A percentile compares a stretch with the other conserved stretches of the same genome.
Conservation (phyloP, 192 early-diverging fungal genomes). For the Backusella macrospora region DNA sequence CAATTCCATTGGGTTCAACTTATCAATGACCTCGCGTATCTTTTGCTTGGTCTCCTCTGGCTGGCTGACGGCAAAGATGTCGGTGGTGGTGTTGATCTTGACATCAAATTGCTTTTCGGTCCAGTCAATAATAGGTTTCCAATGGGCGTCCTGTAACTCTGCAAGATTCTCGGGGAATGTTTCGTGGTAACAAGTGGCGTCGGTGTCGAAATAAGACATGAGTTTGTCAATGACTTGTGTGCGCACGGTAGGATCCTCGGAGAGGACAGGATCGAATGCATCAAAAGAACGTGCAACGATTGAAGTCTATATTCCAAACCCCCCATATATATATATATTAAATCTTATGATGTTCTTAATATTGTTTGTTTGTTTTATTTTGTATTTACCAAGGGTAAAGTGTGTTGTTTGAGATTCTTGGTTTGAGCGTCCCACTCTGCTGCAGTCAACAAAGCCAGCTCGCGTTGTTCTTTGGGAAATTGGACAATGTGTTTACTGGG, state of each 20-base stretch:
- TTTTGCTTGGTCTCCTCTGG: conserved; percentile 56
- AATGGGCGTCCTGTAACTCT: conserved; percentile 76
- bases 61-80: conserved; percentile 74
- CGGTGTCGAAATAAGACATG: conserved; percentile 83
- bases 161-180: conserved; percentile 78
- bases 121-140: conserved; percentile 83
- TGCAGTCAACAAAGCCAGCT: conserved; percentile 83
- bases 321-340: neutral
- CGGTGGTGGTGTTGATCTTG: conserved; percentile 70
- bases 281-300: conserved; percentile 86
- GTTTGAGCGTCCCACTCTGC: conserved; percentile 95
- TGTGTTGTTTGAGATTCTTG: conserved; percentile 76
- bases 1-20: conserved; percentile 71
- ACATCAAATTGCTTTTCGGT: conserved; percentile 64
- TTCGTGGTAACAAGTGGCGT: conserved; percentile 88
- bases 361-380: neutral
- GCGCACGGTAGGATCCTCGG: conserved; percentile 50
- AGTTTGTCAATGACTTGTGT: conserved; percentile 74
- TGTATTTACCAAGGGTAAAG: conserved; percentile 80
- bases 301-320: conserved; percentile 71
- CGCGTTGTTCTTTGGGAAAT: conserved; percentile 56
- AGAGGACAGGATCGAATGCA: conserved; percentile 51
- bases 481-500: conserved; percentile 73
- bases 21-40: conserved; percentile 56
- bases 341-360: neutral